Evolutionary conservation across 176 grass and related monocot species (phyloP), one percentile per base, ranked within the genome.

Genomic region (Phragmites australis): DNA sequence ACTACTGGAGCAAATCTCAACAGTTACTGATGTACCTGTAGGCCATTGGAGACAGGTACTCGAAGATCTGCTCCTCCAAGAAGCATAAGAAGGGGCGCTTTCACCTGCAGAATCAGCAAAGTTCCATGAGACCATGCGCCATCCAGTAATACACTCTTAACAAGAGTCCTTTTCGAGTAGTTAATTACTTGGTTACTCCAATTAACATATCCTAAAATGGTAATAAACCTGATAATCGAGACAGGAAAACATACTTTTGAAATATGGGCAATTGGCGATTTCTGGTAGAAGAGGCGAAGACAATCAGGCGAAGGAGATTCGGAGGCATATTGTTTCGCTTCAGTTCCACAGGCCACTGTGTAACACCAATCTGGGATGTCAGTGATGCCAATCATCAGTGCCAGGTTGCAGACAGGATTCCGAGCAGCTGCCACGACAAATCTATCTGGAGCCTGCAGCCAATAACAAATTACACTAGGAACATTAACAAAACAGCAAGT

Each of bases 351-450:
- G 52, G 88, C 60, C 63, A 94, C 83, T 27, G 76, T 64, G 27
- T 93, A 97, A 44, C 89, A 93, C 94, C 91, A 93, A 31, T 93
- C 91, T 59, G 94, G 88, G 65, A 97, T 93, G 79, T 97, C 94
- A 17, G 79, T 97, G 29, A 91, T 97, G 54, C 95, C 90, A 79
- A 87, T 12, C 95, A 97, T 97, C 62, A 91, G 52, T 34, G 92
- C 85, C 46, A 97, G 72, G 70, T 91, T 97, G 62, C 95, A 97
- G 13, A 94, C 95, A 27, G 92, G 95, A 78, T 97, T 97, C 29
- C 83, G 90, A 61, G 92, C 87, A 60, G 81, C 87, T 43, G 83
- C 94, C 49, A 69, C 94, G 2, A 56, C 68, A 89, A 94, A 97
- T 79, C 78, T 89, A 21, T 98, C 84, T 11, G 95, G 88, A 74